These are phyloP conservation scores for Turnera subulata DNA, from an alignment of 345 rosid genomes.

Conservation along the genomic window DNA sequence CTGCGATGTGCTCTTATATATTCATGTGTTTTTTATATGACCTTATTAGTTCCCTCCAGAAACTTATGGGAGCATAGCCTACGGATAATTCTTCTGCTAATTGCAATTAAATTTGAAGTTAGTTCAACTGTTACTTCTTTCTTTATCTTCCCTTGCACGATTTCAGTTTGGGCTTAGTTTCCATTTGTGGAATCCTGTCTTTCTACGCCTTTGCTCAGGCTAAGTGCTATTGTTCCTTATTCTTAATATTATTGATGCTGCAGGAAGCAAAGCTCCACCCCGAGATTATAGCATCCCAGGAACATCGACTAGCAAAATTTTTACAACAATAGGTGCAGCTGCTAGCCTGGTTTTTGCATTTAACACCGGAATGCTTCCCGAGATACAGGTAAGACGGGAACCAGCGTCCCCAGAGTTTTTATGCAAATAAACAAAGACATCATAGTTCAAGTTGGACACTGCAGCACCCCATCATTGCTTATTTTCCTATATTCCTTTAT, in stretches of 20 bases:
- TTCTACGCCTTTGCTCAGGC: not conserved
- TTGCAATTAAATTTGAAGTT: too few species aligned
- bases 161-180: too few species aligned
- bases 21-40: too few species aligned
- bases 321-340: conserved; percentile 68
- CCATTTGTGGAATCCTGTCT: too few species aligned
- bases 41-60: too few species aligned
- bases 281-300: conserved; percentile 75
- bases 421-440: not conserved
- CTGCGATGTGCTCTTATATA: too few species aligned
- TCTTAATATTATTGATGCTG: conserved; percentile 3
- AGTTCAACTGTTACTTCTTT: too few species aligned
- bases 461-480: not conserved
- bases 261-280: conserved; percentile 59
- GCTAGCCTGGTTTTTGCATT: conserved; percentile 87
- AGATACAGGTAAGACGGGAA: conserved; percentile 55
- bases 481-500: too few species aligned
- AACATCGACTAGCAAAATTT: conserved; percentile 41
- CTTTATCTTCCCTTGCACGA: too few species aligned
- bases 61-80: too few species aligned
- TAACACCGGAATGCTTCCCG: conserved; percentile 99
- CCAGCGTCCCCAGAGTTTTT: not conserved
- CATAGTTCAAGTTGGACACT: not conserved
- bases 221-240: not conserved
- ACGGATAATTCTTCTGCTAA: too few species aligned